A percentile compares a stretch with the other conserved stretches of the same genome.
These are phyloP conservation scores for Bruguiera gymnorhiza DNA, from an alignment of 345 rosid genomes.

Conservation along the genomic window DNA sequence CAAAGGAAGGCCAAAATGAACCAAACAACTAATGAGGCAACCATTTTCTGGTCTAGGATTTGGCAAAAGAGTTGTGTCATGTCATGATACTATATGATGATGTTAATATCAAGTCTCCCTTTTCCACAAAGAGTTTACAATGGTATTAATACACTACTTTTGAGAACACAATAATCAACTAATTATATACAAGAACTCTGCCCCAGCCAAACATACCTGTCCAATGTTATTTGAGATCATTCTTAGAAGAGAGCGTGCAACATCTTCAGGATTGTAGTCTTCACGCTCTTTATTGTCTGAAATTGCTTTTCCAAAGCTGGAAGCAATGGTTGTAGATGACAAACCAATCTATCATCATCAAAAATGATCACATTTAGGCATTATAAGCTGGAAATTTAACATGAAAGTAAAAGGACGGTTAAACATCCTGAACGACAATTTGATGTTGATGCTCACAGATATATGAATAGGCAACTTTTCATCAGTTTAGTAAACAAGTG, in stretches of 20 bases:
- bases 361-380: slow-evolving; percentile 1
- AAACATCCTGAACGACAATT: neutral
- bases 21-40: too few relatives aligned
- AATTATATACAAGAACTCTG: neutral
- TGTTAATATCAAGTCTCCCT: neutral
- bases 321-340: slow-evolving; percentile 66
- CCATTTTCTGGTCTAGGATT: neutral
- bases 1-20: neutral
- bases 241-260: slow-evolving; percentile 68
- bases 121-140: neutral
- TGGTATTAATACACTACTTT: neutral
- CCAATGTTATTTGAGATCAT: slow-evolving; percentile 87
- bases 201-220: slow-evolving; percentile 46
- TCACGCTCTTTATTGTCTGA: slow-evolving; percentile 62
- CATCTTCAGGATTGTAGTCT: slow-evolving; percentile 72
- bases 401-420: neutral
- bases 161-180: neutral
- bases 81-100: neutral
- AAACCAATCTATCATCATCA: slow-evolving; percentile 62
- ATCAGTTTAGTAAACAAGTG: neutral
- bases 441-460: neutral
- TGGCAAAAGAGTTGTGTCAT: neutral
- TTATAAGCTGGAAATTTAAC: slow-evolving; percentile 10
- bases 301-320: slow-evolving; percentile 86
- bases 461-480: neutral